Evolutionary conservation across 441 rosid species (phyloP).

Genomic region (Metrosideros polymorpha): DNA sequence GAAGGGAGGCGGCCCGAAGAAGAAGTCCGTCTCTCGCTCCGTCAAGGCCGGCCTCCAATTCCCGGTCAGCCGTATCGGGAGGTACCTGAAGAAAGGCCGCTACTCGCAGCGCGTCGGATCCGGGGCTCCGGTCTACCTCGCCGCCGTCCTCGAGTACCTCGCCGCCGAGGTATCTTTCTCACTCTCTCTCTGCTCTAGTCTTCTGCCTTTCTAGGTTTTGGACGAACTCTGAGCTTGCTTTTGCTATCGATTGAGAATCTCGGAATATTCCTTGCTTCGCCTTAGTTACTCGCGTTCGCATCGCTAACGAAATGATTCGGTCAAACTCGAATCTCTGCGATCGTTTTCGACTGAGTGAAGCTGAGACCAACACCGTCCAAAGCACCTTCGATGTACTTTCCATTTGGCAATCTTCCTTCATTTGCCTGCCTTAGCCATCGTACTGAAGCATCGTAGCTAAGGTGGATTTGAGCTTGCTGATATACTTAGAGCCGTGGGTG

Average conservation of each 20-base stretch:
- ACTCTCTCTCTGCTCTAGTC: not conserved
- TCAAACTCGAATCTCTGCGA: not conserved
- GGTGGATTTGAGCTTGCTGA: not conserved
- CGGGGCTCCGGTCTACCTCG: constrained; percentile 78
- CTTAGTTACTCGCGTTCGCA: not conserved
- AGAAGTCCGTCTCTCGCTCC: constrained; percentile 48
- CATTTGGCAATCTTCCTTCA: not conserved
- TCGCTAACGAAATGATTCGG: not conserved
- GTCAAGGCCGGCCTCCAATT: constrained; percentile 52
- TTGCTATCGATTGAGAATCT: not conserved
- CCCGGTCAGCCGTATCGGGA: constrained; percentile 56
- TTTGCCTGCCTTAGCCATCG: not conserved
- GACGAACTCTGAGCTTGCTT: not conserved
- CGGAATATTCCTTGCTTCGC: not conserved
- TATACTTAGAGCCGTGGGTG: not conserved
- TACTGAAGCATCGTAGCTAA: not conserved
- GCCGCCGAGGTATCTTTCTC: constrained; percentile 40
- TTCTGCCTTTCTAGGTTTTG: not conserved
- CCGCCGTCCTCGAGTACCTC: constrained; percentile 64
- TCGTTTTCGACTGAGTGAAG: not conserved
- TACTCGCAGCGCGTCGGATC: constrained; percentile 41
- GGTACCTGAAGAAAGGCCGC: constrained; percentile 53
- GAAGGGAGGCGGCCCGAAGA: constrained; percentile 56
- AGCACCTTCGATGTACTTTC: not conserved
- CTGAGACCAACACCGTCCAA: not conserved